Percentiles rank a stretch among this genome's conserved stretches.
These are phyloP conservation scores for Colletotrichum sp. DNA, from an alignment of 2,329 filamentous ascomycete species.

Conservation along the genomic window DNA sequence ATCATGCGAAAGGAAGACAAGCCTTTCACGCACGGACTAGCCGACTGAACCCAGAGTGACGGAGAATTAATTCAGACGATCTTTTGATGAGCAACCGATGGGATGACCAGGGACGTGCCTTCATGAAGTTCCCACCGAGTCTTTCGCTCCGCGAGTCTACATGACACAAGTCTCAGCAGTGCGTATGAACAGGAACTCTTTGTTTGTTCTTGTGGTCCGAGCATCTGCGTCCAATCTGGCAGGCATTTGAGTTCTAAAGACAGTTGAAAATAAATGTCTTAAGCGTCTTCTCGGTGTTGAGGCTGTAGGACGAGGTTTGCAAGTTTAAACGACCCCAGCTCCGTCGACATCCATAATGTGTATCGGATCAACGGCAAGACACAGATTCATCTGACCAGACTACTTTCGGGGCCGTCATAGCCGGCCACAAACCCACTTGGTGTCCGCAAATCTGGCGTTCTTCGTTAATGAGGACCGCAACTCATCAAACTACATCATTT, in stretches of 20 bases:
- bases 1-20: accelerated
- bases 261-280: background rate
- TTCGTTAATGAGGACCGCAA: background rate
- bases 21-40: background rate
- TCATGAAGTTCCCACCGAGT: accelerated
- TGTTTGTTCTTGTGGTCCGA: background rate
- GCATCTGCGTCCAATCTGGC: background rate
- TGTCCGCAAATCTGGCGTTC: background rate
- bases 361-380: background rate
- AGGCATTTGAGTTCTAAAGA: background rate
- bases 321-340: background rate
- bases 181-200: background rate
- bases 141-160: background rate
- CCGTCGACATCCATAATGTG: background rate
- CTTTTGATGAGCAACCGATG: accelerated
- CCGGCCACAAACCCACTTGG: background rate
- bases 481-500: background rate
- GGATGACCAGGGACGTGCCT: background rate
- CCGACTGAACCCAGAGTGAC: accelerated
- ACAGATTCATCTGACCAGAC: background rate
- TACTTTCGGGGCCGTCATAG: background rate
- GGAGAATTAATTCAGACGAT: background rate
- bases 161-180: background rate
- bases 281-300: background rate
- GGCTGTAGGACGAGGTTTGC: background rate